Conservation (phyloP, 352 stramenopile genomes). For the Phytophthora citrophthora region DNA sequence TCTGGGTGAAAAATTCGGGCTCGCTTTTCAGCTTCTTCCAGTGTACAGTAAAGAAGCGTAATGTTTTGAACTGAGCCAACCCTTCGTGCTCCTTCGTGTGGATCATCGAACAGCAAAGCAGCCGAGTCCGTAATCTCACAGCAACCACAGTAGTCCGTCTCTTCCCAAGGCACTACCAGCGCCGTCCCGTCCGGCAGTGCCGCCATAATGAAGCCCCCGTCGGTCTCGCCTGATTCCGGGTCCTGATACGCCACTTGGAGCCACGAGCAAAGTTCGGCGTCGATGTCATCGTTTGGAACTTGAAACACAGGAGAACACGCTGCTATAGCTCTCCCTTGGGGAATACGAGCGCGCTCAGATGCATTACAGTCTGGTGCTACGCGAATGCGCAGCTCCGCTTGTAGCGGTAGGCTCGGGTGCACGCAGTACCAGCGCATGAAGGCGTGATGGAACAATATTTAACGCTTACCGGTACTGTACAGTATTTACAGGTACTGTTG, state of each 20-base stretch:
- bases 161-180: conserved; percentile 62
- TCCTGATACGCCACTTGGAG: conserved; percentile 59
- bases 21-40: conserved; percentile 34
- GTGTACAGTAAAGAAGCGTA: conserved; percentile 57
- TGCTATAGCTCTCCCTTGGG: conserved; percentile 57
- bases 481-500: too few species aligned
- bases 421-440: conserved; percentile 81
- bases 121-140: conserved; percentile 43
- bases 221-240: conserved; percentile 26
- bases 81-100: conserved; percentile 27
- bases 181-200: conserved; percentile 46
- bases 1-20: conserved; percentile 54
- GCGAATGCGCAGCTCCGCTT: conserved; percentile 73
- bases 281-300: conserved; percentile 17
- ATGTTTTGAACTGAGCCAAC: conserved; percentile 42
- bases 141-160: conserved; percentile 49
- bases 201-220: conserved; percentile 64
- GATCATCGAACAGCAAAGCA: conserved; percentile 49
- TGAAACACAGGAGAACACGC: conserved; percentile 46
- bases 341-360: conserved; percentile 44
- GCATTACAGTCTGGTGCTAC: conserved; percentile 54
- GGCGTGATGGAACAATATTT: too few species aligned
- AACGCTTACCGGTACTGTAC: too few species aligned
- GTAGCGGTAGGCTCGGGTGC: conserved; percentile 54
- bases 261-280: conserved; percentile 43